These are phyloP conservation scores for Colletotrichum filicis DNA, from an alignment of 2,329 filamentous ascomycete species.

Conservation along the genomic window DNA sequence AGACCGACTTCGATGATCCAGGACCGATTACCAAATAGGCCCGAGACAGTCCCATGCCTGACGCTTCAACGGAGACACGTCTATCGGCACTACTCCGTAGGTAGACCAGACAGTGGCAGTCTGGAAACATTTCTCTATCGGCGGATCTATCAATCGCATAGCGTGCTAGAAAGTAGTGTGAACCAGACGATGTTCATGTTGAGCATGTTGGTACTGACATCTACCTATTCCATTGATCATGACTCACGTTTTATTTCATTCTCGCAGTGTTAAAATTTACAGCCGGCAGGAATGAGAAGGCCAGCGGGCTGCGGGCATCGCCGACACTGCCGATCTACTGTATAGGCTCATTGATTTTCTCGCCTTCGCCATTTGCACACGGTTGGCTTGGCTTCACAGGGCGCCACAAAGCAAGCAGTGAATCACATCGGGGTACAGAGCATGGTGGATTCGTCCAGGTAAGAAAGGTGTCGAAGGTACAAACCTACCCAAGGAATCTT, in stretches of 20 bases:
- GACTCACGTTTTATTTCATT: not conserved
- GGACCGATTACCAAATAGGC: not conserved
- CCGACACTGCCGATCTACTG: constrained; percentile 6
- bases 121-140: not conserved
- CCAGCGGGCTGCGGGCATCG: not conserved
- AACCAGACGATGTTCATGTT: not conserved
- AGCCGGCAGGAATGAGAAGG: not conserved
- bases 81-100: too few relatives aligned
- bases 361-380: not conserved
- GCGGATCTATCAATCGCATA: not conserved
- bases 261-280: not conserved
- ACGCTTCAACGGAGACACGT: not conserved
- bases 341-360: not conserved
- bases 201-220: not conserved
- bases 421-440: not conserved
- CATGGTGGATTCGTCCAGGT: too few relatives aligned
- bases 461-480: too few relatives aligned
- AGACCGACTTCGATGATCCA: not conserved
- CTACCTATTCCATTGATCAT: not conserved
- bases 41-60: not conserved
- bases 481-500: too few relatives aligned
- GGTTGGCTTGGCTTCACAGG: not conserved
- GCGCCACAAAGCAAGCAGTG: not conserved
- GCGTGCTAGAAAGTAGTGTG: not conserved
- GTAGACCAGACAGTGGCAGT: too few relatives aligned